Evolutionary conservation across 1,284 basidiomycete genomes (phyloP), one percentile per base, ranked within the genome.

Genomic region (Schizophyllum commune): DNA sequence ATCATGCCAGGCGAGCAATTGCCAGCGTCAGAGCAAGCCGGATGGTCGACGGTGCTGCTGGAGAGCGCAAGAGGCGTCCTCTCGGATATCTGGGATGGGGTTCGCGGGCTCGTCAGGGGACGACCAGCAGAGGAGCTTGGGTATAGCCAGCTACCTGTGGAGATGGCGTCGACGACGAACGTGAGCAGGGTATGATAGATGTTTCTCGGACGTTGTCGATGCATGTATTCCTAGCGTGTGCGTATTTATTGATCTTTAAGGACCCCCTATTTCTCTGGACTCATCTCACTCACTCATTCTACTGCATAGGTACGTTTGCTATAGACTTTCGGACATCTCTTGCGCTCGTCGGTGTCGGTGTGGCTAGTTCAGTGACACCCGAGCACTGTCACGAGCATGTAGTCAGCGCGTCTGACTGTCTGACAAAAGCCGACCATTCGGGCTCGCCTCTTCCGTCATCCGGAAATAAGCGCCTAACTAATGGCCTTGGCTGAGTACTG

Each of bases 71-170:
- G 74, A 58, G 71, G 67, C 9, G 63, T 68, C 7, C 60, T 75
- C 20, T 67, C 67, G 9, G 79, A 77, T 32, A 73, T 73, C 32
- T 77, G 83, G 77, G 78, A 79, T 55, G 71, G 74, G 56, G 68
- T 85, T 53, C 69, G 74, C 52, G 72, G 75, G 9, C 21, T 81
- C 22, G 72, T 84, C 53, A 72, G 81, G 32, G 70, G 76, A 11
- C 70, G 68, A 57, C 63, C 74, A 60, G 72, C 73, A 60, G 70
- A 72, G 15, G 70, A 70, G 27, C 72, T 72, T 52, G 87, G 86
- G 8, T 92, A 92, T 68, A 83, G 79, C 59, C 86, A 84, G 66
- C 66, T 92, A 57, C 86, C 89, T 54, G 78, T 91, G 32, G 90
- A 91, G 71, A 80, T 91, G 85, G 72, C 71, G 22, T 67, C 71